Conservation (phyloP, 768 basidiomycete species). For the Kwoniella bestiolae region DNA sequence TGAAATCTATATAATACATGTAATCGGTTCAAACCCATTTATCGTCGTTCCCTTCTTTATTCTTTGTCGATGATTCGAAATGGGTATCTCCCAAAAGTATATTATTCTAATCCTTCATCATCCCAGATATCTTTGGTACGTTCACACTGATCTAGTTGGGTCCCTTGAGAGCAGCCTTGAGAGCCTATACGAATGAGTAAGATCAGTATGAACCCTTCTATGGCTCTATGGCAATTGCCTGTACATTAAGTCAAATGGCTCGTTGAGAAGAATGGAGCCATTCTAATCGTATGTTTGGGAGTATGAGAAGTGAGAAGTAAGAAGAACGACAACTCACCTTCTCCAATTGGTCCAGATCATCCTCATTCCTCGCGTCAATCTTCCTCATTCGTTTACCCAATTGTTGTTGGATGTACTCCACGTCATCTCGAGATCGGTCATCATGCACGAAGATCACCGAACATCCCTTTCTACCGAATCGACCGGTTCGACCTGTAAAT, state of each 20-base stretch:
- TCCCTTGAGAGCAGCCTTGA: constrained; percentile 26
- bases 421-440: constrained; percentile 80
- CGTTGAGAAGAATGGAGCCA: too few species aligned
- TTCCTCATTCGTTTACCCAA: constrained; percentile 78
- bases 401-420: constrained; percentile 82
- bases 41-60: too few species aligned
- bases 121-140: not conserved
- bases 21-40: too few species aligned
- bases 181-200: constrained; percentile 5
- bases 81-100: too few species aligned
- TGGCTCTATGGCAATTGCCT: too few species aligned
- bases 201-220: too few species aligned
- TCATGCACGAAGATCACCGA: constrained; percentile 98
- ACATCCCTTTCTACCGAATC: constrained; percentile 95
- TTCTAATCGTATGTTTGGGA: too few species aligned
- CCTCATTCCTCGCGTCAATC: constrained; percentile 70
- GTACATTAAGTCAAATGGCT: too few species aligned
- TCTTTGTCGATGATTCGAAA: too few species aligned
- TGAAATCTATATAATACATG: too few species aligned
- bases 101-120: too few species aligned
- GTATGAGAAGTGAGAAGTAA: not conserved
- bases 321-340: constrained; percentile 63
- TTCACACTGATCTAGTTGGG: constrained; percentile 1
- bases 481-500: constrained; percentile 84
- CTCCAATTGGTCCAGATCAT: constrained; percentile 90